Percentiles rank a stretch among this genome's conserved stretches.
Conservation (phyloP, 208 protist genomes). For the Trypanosoma melophagium region DNA sequence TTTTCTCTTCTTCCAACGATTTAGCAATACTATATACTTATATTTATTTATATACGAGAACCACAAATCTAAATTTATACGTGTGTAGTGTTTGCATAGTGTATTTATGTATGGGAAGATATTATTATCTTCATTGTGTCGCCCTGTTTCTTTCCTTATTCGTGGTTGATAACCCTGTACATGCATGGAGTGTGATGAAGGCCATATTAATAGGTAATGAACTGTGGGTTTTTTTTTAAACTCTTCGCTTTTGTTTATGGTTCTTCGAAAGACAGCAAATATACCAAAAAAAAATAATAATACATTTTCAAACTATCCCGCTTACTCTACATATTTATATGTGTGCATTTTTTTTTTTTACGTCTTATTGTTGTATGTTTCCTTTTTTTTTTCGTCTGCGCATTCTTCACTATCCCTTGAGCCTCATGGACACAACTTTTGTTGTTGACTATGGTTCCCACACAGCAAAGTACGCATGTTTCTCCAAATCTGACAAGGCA, state of each 20-base stretch:
- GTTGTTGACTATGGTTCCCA: slow-evolving; percentile 63
- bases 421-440: slow-evolving; percentile 28
- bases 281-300: slow-evolving; percentile 2
- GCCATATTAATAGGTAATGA: not conserved
- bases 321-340: too few relatives aligned
- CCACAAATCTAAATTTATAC: too few relatives aligned
- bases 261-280: slow-evolving; percentile 4
- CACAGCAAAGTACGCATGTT: slow-evolving; percentile 52
- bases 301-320: too few relatives aligned
- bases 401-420: not conserved
- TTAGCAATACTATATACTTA: not conserved
- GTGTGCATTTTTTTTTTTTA: not conserved
- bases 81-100: too few relatives aligned
- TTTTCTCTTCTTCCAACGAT: not conserved
- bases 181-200: not conserved
- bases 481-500: slow-evolving; percentile 36
- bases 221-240: not conserved
- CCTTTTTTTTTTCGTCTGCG: not conserved
- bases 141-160: too few relatives aligned
- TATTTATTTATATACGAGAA: too few relatives aligned
- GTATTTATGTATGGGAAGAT: too few relatives aligned
- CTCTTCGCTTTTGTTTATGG: not conserved
- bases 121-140: too few relatives aligned
- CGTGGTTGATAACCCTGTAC: too few relatives aligned
- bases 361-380: not conserved